A percentile compares a stretch with the other conserved stretches of the same genome.
phyloP scores from a whole-genome alignment of 305 asterid species.

The Fraxinus floribunda region DNA sequence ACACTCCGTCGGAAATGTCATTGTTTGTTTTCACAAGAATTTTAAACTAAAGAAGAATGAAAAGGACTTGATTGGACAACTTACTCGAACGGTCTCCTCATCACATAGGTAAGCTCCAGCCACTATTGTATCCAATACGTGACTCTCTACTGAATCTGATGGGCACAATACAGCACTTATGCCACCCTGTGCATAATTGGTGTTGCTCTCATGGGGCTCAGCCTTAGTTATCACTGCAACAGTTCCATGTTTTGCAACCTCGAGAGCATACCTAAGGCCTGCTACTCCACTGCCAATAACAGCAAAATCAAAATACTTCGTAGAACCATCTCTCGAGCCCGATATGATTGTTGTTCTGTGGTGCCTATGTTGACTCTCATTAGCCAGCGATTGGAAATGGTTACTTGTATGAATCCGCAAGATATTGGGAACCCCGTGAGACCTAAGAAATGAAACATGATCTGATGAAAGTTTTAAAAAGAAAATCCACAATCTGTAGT shows the following conservation, averaged over 20 bases:
- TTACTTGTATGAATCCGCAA: constrained; percentile 33
- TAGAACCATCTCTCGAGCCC: constrained; percentile 55
- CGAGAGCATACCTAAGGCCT: constrained; percentile 97
- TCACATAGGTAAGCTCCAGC: constrained; percentile 99
- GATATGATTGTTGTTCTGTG: constrained; percentile 42
- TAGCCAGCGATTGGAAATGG: constrained; percentile 29
- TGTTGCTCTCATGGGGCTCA: constrained; percentile 97
- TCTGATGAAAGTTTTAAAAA: neutral
- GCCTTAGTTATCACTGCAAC: constrained; percentile 96
- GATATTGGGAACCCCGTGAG: constrained; percentile 50
- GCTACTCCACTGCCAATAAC: constrained; percentile 98
- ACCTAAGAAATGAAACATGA: constrained; percentile 48
- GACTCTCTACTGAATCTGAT: constrained; percentile 94
- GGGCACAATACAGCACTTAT: constrained; percentile 96
- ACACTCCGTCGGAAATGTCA: neutral
- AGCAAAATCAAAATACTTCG: constrained; percentile 76
- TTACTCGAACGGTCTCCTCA: constrained; percentile 93
- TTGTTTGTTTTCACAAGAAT: neutral
- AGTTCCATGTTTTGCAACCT: constrained; percentile 87
- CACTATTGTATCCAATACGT: constrained; percentile 82
- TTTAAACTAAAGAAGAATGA: neutral
- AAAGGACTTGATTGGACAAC: constrained; percentile 22
- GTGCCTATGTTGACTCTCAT: constrained; percentile 32
- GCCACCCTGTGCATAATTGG: constrained; percentile 98
- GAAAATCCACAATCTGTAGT: neutral